These are phyloP conservation scores for Microthlaspi erraticum DNA, from an alignment of 345 rosid genomes.

Conservation along the genomic window DNA sequence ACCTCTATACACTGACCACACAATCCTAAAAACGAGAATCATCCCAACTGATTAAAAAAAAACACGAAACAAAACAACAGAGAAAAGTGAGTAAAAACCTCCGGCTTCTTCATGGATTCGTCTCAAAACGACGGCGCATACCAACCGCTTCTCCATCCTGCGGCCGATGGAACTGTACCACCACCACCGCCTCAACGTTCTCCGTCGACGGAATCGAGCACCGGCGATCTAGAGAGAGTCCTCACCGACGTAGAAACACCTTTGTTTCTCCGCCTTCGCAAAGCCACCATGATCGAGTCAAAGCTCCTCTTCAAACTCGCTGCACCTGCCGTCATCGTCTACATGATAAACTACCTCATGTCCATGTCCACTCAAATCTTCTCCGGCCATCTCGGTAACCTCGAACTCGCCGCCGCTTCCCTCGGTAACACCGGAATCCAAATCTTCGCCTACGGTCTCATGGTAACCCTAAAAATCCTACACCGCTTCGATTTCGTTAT, in stretches of 20 bases:
- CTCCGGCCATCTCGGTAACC: constrained; percentile 67
- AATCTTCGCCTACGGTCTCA: constrained; percentile 49
- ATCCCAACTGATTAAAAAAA: too few species aligned
- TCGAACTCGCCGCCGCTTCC: constrained; percentile 67
- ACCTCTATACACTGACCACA: too few species aligned
- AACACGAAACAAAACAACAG: too few species aligned
- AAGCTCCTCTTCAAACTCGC: constrained; percentile 57
- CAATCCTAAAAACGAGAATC: too few species aligned
- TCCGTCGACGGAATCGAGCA: constrained; percentile 17
- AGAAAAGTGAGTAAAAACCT: background rate
- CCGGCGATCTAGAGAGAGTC: constrained; percentile 37
- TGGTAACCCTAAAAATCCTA: constrained; percentile 18
- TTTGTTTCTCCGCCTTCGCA: constrained; percentile 21
- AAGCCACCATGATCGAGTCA: constrained; percentile 39
- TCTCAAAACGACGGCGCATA: too few species aligned
- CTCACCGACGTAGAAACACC: constrained; percentile 41
- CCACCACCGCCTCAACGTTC: background rate
- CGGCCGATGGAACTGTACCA: constrained; percentile 4
- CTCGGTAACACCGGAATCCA: constrained; percentile 73
- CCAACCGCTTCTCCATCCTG: constrained; percentile 33
- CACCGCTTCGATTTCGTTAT: too few species aligned
- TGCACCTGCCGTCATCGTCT: constrained; percentile 59
- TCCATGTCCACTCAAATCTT: constrained; percentile 65
- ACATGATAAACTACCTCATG: constrained; percentile 62
- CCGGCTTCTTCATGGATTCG: too few species aligned